A percentile compares a stretch with the other conserved stretches of the same genome.
phyloP scores from a whole-genome alignment of 305 asterid species.

The Petunia hybrid region DNA sequence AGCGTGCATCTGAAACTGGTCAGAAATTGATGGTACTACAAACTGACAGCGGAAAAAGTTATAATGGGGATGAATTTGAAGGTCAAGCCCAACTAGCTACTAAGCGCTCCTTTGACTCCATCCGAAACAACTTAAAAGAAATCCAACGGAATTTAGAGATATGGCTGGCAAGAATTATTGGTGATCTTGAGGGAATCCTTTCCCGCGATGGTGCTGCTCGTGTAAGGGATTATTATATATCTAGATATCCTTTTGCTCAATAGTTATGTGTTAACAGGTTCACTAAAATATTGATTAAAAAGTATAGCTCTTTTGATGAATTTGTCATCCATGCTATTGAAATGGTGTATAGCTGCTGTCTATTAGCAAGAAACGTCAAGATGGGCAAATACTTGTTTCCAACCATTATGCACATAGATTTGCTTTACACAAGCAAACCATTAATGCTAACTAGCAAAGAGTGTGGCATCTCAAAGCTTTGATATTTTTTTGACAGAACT shows the following conservation, averaged over 20 bases:
- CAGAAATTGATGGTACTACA: constrained; percentile 84
- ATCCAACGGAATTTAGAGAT: constrained; percentile 93
- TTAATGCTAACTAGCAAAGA: neutral
- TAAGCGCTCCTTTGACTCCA: constrained; percentile 74
- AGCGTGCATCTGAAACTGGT: constrained; percentile 84
- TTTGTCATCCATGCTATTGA: constrained; percentile 31
- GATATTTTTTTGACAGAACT: neutral
- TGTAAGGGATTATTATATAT: constrained; percentile 73
- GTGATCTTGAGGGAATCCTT: constrained; percentile 90
- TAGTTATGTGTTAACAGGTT: constrained; percentile 31
- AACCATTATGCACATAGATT: neutral
- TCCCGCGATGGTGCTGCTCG: constrained; percentile 89
- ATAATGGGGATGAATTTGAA: constrained; percentile 58
- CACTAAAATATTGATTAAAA: neutral
- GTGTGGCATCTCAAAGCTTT: neutral
- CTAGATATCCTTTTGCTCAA: constrained; percentile 87
- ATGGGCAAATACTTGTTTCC: constrained; percentile 3
- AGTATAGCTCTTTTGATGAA: constrained; percentile 15
- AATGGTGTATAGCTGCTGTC: constrained; percentile 33
- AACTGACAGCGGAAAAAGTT: constrained; percentile 67
- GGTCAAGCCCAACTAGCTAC: constrained; percentile 68
- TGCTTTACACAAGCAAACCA: neutral
- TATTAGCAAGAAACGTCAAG: constrained; percentile 22
- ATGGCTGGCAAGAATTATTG: constrained; percentile 95
- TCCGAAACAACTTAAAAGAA: constrained; percentile 86